Conservation (phyloP, 164 flowering plant genomes). For the Stephania yunnanensis region DNA sequence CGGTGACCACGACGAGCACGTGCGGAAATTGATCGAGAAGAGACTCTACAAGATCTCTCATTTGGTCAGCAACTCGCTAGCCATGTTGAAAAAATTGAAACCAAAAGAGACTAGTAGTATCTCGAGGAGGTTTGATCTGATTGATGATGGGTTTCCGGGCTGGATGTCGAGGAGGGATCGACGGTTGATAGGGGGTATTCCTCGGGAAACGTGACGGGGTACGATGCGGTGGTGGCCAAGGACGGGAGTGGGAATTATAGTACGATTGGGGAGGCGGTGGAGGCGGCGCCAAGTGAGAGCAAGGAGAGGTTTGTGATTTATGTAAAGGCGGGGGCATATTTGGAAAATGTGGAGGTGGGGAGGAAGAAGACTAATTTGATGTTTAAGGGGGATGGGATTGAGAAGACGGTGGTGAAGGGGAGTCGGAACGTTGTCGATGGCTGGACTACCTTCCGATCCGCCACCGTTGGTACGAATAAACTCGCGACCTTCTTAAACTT, state of each 20-base stretch:
- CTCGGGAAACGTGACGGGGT: slow-evolving; percentile 24
- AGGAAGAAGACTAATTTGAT: slow-evolving; percentile 55
- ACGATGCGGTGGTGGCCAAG: slow-evolving; percentile 63
- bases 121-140: slow-evolving; percentile 28
- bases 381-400: slow-evolving; percentile 94
- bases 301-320: slow-evolving; percentile 64
- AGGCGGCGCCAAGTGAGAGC: slow-evolving; percentile 62
- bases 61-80: slow-evolving; percentile 68
- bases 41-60: slow-evolving; percentile 34
- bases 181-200: slow-evolving; percentile 31
- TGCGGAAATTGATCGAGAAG: slow-evolving; percentile 30
- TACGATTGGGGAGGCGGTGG: slow-evolving; percentile 64
- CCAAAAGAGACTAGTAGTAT: slow-evolving; percentile 3
- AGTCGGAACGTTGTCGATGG: slow-evolving; percentile 67
- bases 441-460: slow-evolving; percentile 84
- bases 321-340: slow-evolving; percentile 74
- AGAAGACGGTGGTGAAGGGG: slow-evolving; percentile 72
- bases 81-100: slow-evolving; percentile 50
- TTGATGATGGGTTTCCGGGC: slow-evolving; percentile 44
- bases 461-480: slow-evolving; percentile 73
- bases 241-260: slow-evolving; percentile 88
- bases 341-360: slow-evolving; percentile 69
- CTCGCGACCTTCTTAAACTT: no score
- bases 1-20: slow-evolving; percentile 20
- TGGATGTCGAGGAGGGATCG: slow-evolving; percentile 60